These are phyloP conservation scores for Cladosporium austrohemisphaericum DNA, from an alignment of 2,329 filamentous ascomycete genomes.

Conservation along the genomic window DNA sequence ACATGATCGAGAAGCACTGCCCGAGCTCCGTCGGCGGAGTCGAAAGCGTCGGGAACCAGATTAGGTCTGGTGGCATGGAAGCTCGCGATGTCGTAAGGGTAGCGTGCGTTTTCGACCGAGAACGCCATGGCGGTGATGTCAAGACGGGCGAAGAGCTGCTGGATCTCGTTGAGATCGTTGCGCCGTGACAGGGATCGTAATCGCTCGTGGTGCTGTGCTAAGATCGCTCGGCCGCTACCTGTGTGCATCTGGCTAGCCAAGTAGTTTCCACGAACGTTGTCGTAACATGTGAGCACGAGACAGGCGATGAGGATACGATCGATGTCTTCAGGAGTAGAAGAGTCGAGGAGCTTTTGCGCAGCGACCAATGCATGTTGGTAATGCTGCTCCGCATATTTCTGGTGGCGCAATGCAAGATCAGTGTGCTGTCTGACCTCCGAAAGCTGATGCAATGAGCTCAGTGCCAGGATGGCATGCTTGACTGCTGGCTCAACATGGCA, in stretches of 20 bases:
- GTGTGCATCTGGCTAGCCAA: constrained; percentile 17
- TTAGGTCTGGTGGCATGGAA: constrained; percentile 15
- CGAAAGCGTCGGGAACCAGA: constrained; percentile 14
- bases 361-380: constrained; percentile 15
- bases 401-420: constrained; percentile 7
- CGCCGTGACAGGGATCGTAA: constrained; percentile 7
- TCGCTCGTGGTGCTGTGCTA: constrained; percentile 6
- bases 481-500: constrained; percentile 11
- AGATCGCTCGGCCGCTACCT: constrained; percentile 17
- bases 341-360: constrained; percentile 9
- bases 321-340: constrained; percentile 11
- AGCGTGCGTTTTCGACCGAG: constrained; percentile 14
- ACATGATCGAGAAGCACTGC: constrained; percentile 16
- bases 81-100: constrained; percentile 15
- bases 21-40: constrained; percentile 18
- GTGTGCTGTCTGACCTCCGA: constrained; percentile 1
- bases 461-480: constrained; percentile 8
- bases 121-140: constrained; percentile 17
- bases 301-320: constrained; percentile 18
- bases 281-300: constrained; percentile 16
- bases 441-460: constrained; percentile 14
- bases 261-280: constrained; percentile 19
- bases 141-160: constrained; percentile 16
- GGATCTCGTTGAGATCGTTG: constrained; percentile 19
- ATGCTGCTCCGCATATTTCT: constrained; percentile 16